Evolutionary conservation across 352 stramenopile genomes (phyloP).

Genomic region (Phytophthora quininea): DNA sequence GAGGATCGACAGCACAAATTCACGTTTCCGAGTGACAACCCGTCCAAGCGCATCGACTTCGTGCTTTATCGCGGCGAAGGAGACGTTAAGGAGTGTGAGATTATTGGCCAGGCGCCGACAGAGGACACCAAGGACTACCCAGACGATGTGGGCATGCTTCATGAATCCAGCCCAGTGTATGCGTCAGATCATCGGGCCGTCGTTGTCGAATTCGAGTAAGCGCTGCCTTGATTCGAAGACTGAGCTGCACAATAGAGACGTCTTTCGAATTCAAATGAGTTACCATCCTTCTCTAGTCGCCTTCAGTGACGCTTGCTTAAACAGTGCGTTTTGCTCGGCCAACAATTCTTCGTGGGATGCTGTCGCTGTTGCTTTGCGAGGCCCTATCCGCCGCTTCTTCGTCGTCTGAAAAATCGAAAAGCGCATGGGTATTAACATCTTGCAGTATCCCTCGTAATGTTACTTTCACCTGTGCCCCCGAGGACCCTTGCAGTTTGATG

Average conservation of each 20-base stretch:
- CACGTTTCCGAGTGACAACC: constrained; percentile 87
- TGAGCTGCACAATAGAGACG: background rate
- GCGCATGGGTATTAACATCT: constrained; percentile 2
- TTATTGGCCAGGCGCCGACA: constrained; percentile 78
- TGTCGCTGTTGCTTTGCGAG: constrained; percentile 36
- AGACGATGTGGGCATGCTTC: constrained; percentile 78
- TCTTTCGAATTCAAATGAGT: constrained; percentile 6
- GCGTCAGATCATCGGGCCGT: constrained; percentile 87
- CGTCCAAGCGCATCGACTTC: constrained; percentile 90
- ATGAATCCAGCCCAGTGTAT: constrained; percentile 79
- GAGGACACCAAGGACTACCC: constrained; percentile 63
- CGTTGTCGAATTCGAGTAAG: constrained; percentile 66
- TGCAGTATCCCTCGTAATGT: background rate
- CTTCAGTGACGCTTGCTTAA: constrained; percentile 66
- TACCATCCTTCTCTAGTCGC: constrained; percentile 73
- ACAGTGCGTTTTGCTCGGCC: constrained; percentile 77
- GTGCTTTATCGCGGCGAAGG: constrained; percentile 76
- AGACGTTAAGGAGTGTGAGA: constrained; percentile 66
- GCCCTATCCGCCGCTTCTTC: constrained; percentile 52
- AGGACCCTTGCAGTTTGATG: constrained; percentile 38
- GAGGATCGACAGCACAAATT: constrained; percentile 61
- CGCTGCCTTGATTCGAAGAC: too few species aligned
- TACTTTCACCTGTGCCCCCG: constrained; percentile 34
- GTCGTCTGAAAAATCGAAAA: constrained; percentile 20
- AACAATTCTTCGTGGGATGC: constrained; percentile 61